phyloP scores from a whole-genome alignment of 176 grass and related monocot species.

The Triticum urartu region DNA sequence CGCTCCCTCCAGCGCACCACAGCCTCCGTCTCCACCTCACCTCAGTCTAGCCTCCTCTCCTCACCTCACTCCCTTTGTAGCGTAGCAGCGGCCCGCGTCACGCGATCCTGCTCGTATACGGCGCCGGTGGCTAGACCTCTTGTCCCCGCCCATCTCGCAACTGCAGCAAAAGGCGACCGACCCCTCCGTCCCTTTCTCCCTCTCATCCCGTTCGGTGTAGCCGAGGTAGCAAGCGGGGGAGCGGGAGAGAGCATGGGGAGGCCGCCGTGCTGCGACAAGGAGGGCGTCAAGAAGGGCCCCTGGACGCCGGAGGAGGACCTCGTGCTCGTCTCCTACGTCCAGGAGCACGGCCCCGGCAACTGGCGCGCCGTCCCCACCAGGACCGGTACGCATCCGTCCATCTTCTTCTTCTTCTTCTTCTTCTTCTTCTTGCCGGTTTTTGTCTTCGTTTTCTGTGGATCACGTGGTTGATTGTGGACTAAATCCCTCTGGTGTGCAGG shows the following conservation, averaged over 20 bases:
- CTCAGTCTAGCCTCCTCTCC: background rate
- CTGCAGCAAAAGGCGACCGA: background rate
- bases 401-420: background rate
- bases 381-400: slow-evolving; percentile 31
- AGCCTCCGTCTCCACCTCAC: background rate
- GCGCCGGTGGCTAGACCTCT: background rate
- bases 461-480: background rate
- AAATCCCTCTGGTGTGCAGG: slow-evolving; percentile 35
- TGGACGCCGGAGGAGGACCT: slow-evolving; percentile 98
- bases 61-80: background rate
- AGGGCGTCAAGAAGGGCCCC: slow-evolving; percentile 88
- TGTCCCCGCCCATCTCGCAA: background rate
- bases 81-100: background rate
- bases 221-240: background rate
- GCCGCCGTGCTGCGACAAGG: slow-evolving; percentile 87
- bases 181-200: background rate
- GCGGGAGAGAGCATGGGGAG: slow-evolving; percentile 54
- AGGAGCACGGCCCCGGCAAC: slow-evolving; percentile 85
- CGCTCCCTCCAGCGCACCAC: background rate
- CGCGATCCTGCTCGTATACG: slow-evolving; percentile 32
- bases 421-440: background rate
- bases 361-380: slow-evolving; percentile 69
- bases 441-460: background rate
- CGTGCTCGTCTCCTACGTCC: slow-evolving; percentile 86
- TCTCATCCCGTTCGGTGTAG: background rate